Evolutionary conservation across 495 filamentous ascomycete species (phyloP), one percentile per base, ranked within the genome.

Genomic region (Symbiotaphrina buchneri): DNA sequence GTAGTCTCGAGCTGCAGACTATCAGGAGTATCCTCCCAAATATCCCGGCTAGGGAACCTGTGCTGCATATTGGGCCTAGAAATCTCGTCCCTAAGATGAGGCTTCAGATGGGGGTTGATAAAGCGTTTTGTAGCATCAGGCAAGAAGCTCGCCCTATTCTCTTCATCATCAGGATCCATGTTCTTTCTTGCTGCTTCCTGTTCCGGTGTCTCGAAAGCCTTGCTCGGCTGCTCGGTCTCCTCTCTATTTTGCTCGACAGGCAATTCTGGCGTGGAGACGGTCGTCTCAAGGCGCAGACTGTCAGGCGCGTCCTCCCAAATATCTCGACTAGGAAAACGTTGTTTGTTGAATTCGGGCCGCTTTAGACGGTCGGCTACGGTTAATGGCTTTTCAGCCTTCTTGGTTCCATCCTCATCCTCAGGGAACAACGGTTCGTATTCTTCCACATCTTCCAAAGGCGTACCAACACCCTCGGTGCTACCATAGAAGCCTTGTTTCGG

Each of bases 271-370:
- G 74, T 82, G 4, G 77, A 72, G 8, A 99, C 84, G 34, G 74
- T 84, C 13, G 87, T 69, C 19, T 78, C 68, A 35, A 80, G 70
- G 41, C 84, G 72, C 28, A 80, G 57, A 53, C 78, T 85, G 51
- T 74, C 78, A 3, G 87, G 87, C 0, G 83, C 76, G 51, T 99
- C 87, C 47, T 99, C 87, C 87, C 87, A 99, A 22, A 94, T 66
- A 46, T 99, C 87, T 39, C 75, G 69, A 47, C 82, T 92, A 0
- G 87, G 87, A 53, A 97, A 97, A 28, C 74, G 67, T 29, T 79
- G 77, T 45, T 67, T 64, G 16, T 41, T 54, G 21, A 58, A 41
- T 27, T 69, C 66, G 0, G 73, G 68, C 21, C 70, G 64, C 46
- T 71, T 75, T 32, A 71, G 56, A 24, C 65, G 61, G 28, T 75